A percentile compares a stretch with the other conserved stretches of the same genome.
Conservation (phyloP, 371 early-diverging fungal species). For the Apophysomyces sp. region DNA sequence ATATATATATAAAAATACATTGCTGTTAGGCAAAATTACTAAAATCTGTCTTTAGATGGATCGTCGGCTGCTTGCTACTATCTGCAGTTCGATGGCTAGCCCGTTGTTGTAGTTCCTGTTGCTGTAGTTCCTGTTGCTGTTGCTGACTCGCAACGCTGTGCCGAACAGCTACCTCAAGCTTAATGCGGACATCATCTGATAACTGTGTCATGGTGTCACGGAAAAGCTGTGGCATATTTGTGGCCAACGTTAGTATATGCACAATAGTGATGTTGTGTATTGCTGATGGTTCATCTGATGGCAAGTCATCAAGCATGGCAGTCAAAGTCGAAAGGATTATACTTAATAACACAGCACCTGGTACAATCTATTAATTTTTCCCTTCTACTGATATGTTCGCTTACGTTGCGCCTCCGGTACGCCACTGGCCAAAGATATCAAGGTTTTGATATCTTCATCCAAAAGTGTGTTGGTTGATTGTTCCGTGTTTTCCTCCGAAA, state of each 20-base stretch:
- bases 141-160: conserved; percentile 42
- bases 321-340: conserved; percentile 43
- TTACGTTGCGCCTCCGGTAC: conserved; percentile 39
- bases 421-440: conserved; percentile 25
- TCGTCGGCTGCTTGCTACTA: conserved; percentile 47
- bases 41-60: conserved; percentile 52
- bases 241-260: conserved; percentile 40
- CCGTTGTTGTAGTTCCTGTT: conserved; percentile 27
- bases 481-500: conserved; percentile 2
- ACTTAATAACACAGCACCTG: conserved; percentile 16
- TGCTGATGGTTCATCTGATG: conserved; percentile 20
- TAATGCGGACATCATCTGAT: conserved; percentile 24
- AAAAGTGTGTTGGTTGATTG: conserved; percentile 11
- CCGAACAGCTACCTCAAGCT: conserved; percentile 48
- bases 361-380: not conserved
- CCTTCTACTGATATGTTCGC: conserved; percentile 12
- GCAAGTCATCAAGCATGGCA: conserved; percentile 34
- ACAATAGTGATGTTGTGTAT: conserved; percentile 32
- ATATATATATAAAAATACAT: too few relatives aligned
- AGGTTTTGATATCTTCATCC: conserved; percentile 46
- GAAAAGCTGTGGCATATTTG: conserved; percentile 33
- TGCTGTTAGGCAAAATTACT: not conserved
- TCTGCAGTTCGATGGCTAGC: conserved; percentile 14
- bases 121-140: conserved; percentile 31
- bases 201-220: conserved; percentile 34